A percentile compares a stretch with the other conserved stretches of the same genome.
phyloP scores from a whole-genome alignment of 2,329 filamentous ascomycete species.

The Salinomyces thailandicus region DNA sequence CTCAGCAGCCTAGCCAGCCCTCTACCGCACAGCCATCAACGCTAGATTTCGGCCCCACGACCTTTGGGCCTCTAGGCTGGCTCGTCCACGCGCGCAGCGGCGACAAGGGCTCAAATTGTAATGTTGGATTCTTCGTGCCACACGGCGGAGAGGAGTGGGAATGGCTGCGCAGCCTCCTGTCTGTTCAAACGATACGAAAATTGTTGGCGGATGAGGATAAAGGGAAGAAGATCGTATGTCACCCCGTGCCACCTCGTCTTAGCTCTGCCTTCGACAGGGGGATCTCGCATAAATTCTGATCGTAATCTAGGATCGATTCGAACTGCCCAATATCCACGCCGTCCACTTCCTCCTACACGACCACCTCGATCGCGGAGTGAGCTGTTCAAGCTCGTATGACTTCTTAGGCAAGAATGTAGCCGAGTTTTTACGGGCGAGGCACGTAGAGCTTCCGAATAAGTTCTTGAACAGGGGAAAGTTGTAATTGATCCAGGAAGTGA shows the following conservation, averaged over 20 bases:
- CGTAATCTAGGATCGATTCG: conserved; percentile 21
- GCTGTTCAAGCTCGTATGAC: conserved; percentile 22
- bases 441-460: conserved; percentile 22
- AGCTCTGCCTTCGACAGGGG: too few species aligned
- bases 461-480: conserved; percentile 24
- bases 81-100: conserved; percentile 26
- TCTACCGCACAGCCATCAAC: conserved; percentile 5
- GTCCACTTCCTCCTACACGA: conserved; percentile 28
- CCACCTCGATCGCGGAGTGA: conserved; percentile 25
- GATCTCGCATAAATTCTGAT: too few species aligned
- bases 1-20: conserved; percentile 26
- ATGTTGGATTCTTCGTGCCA: conserved; percentile 34
- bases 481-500: too few species aligned
- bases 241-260: background rate
- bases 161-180: conserved; percentile 23
- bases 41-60: conserved; percentile 27
- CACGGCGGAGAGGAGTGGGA: conserved; percentile 22
- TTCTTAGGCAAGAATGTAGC: conserved; percentile 27
- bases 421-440: conserved; percentile 21
- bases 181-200: conserved; percentile 17
- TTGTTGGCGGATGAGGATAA: conserved; percentile 26
- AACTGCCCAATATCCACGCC: conserved; percentile 23
- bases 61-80: conserved; percentile 29
- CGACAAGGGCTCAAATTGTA: conserved; percentile 27
- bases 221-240: conserved; percentile 24